Percentiles rank a stretch among this genome's conserved stretches.
Conservation (phyloP, 75 land plant genomes). For the Cunninghamia lanceolata region DNA sequence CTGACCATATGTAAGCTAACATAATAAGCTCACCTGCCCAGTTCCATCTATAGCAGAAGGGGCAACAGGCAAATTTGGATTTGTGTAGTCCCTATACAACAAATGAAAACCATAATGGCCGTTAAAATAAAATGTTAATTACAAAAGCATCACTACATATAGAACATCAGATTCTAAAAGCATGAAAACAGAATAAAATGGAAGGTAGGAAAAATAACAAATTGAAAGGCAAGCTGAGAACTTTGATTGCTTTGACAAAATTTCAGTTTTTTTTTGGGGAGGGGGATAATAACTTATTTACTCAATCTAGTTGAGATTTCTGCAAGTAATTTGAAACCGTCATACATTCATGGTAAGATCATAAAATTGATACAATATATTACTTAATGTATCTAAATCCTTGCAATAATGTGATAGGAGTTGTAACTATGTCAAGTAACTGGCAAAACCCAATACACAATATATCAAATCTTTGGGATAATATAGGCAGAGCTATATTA, state of each 20-base stretch:
- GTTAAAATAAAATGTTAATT: neutral
- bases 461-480: neutral
- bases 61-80: slow-evolving; percentile 79
- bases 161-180: neutral
- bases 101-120: neutral
- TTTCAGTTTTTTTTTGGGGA: neutral
- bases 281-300: neutral
- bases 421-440: neutral
- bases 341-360: neutral
- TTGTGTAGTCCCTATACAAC: slow-evolving; percentile 72
- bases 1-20: neutral
- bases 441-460: neutral
- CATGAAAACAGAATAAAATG: neutral
- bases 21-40: slow-evolving; percentile 43
- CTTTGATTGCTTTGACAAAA: neutral
- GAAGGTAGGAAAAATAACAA: neutral
- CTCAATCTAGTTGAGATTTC: neutral
- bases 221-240: neutral
- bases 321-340: neutral
- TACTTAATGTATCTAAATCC: neutral
- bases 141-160: neutral
- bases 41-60: slow-evolving; percentile 74
- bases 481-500: neutral
- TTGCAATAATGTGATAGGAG: neutral
- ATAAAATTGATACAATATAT: neutral